Evolutionary conservation across 305 asterid genomes (phyloP), one percentile per base, ranked within the genome.

Genomic region (Fraxinus floribunda): DNA sequence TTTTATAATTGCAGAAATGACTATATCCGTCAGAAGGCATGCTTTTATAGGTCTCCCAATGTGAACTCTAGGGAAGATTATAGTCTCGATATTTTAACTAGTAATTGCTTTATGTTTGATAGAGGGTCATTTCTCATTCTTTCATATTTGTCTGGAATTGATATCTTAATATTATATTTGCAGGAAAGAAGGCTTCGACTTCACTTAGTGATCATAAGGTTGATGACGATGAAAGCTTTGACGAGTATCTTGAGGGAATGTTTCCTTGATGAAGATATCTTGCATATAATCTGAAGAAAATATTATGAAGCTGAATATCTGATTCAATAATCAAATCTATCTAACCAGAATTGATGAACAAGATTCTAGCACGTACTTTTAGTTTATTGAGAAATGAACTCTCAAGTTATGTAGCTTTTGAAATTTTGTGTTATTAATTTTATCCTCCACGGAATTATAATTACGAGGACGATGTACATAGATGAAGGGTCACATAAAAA

Each of bases 211-310:
- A 86, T 79, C 84, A 29, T 7, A 88, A 77, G 72, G 64, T 57
- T 8, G 91, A 88, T 4, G 94, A 90, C 24, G 94, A 92, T 68
- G 98, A 93, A 32, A 91, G 91, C 89, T 92, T 95, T 36, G 94
- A 95, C 1, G 97, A 95, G 86, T 93, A 88, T 87, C 97, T 95
- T 16, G 90, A 90, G 66, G 98, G 97, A 77, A 92, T 95, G 98
- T 95, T 95, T 88, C 98, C 93, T 85, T 93, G 91, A 92, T 34
- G 38, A 7, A 22, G 68, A 5, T 62, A 26, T 13, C 26, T 5
- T 4, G 22, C 24, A n/a, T 16, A 5, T 55, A 44, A 60, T 60
- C 3, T 20, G 70, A 60, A 60, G 70, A 46, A 55, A 55, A 55
- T n/a, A 18, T 24, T 55, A 60, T 60, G 70, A 7, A 60, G 13